Conservation (phyloP, 2,329 filamentous ascomycete genomes). For the Davidsoniella eucalypti region DNA sequence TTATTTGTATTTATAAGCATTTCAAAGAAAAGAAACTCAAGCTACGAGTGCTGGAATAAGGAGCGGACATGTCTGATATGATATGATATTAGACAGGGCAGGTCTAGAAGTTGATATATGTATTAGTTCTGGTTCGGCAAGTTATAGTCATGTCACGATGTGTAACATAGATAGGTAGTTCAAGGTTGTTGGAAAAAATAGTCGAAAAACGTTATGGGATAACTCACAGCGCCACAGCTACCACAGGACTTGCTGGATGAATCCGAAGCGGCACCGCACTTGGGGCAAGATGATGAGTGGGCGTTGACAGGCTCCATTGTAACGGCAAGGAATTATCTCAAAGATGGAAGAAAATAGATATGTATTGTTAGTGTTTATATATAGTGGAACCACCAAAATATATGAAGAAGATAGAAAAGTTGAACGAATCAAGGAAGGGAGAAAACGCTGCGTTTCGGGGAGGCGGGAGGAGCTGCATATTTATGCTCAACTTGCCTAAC, state of each 20-base stretch:
- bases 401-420: background rate
- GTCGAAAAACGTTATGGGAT: background rate
- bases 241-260: constrained; percentile 35
- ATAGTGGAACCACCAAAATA: background rate
- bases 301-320: constrained; percentile 21
- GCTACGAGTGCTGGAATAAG: too few species aligned
- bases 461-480: background rate
- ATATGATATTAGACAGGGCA: constrained; percentile 3
- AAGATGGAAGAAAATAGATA: background rate
- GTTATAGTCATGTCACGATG: background rate
- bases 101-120: background rate
- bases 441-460: background rate
- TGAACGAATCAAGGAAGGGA: background rate
- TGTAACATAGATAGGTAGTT: background rate
- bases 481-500: background rate
- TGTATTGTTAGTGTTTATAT: background rate
- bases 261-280: constrained; percentile 33
- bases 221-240: constrained; percentile 40
- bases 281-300: constrained; percentile 33
- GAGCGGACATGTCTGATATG: background rate
- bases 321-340: background rate
- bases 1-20: too few species aligned
- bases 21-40: too few species aligned
- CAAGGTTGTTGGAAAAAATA: background rate
- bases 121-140: background rate